These are phyloP conservation scores for Eucalyptus marginata DNA, from an alignment of 345 rosid genomes.

Conservation along the genomic window DNA sequence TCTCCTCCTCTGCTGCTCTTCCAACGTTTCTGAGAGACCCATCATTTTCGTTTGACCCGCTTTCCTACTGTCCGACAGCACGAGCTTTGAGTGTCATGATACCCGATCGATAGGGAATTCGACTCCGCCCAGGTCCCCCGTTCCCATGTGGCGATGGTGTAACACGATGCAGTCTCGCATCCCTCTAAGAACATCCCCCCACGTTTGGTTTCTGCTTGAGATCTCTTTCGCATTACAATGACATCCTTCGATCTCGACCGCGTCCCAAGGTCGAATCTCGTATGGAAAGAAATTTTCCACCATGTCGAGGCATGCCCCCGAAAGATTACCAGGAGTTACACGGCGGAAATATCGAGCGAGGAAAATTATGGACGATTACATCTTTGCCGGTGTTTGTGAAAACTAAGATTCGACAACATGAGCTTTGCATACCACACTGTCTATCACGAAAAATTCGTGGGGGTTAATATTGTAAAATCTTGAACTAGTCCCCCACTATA, in stretches of 20 bases:
- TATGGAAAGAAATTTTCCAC: accelerated
- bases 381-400: background rate
- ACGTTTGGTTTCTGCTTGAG: background rate
- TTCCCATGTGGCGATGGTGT: background rate
- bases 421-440: background rate
- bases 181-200: background rate
- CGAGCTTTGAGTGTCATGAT: background rate
- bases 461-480: background rate
- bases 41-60: background rate
- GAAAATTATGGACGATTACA: background rate
- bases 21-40: background rate
- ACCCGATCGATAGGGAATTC: background rate
- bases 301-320: background rate
- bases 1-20: background rate
- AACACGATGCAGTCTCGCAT: background rate
- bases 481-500: background rate
- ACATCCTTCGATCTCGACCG: background rate
- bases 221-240: background rate
- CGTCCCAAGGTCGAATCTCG: background rate
- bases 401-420: background rate
- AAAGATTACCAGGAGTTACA: background rate
- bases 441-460: accelerated
- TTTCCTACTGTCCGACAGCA: background rate
- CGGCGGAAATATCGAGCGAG: background rate
- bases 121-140: background rate